Evolutionary conservation across 179 eudicot genomes (phyloP).

Genomic region (Vitellaria paradoxa): DNA sequence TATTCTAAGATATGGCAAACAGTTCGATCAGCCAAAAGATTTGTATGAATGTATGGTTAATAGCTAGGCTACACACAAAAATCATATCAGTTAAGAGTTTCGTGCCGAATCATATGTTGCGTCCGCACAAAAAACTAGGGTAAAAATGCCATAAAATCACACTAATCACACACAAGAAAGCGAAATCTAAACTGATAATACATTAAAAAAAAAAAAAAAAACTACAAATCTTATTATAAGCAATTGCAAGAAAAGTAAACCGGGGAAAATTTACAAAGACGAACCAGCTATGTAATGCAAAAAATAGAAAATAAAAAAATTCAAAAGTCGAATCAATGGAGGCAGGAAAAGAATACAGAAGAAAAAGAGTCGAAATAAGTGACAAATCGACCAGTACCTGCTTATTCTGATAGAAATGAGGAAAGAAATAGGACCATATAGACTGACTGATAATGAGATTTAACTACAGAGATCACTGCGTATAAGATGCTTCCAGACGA

Average conservation of each 20-base stretch:
- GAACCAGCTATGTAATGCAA: not conserved
- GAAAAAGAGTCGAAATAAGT: not conserved
- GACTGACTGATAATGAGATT: not conserved
- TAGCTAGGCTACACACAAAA: not conserved
- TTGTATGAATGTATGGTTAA: not conserved
- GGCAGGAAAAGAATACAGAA: not conserved
- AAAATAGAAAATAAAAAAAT: not conserved
- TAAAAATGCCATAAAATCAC: not conserved
- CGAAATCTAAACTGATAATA: not conserved
- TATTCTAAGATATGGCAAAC: not conserved
- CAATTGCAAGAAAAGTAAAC: not conserved
- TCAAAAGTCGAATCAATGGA: not conserved
- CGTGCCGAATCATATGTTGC: not conserved
- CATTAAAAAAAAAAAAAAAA: not conserved
- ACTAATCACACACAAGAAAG: not conserved
- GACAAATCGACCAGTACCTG: slow-evolving; percentile 14
- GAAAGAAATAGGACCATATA: not conserved
- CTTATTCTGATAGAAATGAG: not conserved
- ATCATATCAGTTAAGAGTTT: not conserved
- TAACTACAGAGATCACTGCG: not conserved
- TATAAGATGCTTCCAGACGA: not conserved
- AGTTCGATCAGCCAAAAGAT: too few species aligned
- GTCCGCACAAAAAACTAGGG: not conserved
- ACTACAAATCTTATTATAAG: not conserved
- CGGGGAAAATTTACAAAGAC: not conserved